A percentile compares a stretch with the other conserved stretches of the same genome.
Conservation (phyloP, 106 monocot species). For the Narthecium ossifragum region DNA sequence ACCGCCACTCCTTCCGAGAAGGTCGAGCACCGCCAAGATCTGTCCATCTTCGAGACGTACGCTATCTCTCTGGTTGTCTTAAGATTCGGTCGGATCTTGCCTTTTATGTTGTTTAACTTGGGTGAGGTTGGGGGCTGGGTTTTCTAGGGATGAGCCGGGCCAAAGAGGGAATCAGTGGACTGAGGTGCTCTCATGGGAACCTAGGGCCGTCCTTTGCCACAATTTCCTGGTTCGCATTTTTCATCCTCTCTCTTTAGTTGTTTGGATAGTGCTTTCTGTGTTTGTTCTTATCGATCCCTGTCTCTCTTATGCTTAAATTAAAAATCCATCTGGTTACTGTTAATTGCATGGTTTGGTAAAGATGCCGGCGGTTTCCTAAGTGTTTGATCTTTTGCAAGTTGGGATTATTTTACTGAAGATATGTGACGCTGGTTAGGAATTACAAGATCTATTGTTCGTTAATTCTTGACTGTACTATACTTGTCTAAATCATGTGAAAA, state of each 20-base stretch:
- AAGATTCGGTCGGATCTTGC: not conserved
- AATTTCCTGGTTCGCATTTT: conserved; percentile 40
- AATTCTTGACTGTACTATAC: too few relatives aligned
- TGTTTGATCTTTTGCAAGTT: too few relatives aligned
- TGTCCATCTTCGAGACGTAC: conserved; percentile 14
- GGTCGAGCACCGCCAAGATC: too few relatives aligned
- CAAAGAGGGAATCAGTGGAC: conserved; percentile 40
- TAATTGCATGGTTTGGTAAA: too few relatives aligned
- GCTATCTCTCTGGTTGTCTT: not conserved
- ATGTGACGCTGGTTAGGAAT: too few relatives aligned
- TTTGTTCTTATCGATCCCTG: not conserved
- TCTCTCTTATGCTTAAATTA: too few relatives aligned
- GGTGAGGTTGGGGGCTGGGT: not conserved
- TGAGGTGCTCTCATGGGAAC: conserved; percentile 63
- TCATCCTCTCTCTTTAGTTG: not conserved
- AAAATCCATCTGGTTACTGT: too few relatives aligned
- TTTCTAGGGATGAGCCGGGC: conserved; percentile 18
- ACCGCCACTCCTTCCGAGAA: not conserved
- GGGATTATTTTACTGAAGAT: too few relatives aligned
- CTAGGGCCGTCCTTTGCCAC: conserved; percentile 51
- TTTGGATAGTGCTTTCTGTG: not conserved
- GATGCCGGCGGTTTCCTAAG: too few relatives aligned
- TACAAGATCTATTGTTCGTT: too few relatives aligned
- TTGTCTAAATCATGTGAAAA: too few relatives aligned
- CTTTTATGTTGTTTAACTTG: not conserved